These are phyloP conservation scores for Coccinonectria pachysandricola DNA, from an alignment of 2,329 filamentous ascomycete genomes.

Conservation along the genomic window DNA sequence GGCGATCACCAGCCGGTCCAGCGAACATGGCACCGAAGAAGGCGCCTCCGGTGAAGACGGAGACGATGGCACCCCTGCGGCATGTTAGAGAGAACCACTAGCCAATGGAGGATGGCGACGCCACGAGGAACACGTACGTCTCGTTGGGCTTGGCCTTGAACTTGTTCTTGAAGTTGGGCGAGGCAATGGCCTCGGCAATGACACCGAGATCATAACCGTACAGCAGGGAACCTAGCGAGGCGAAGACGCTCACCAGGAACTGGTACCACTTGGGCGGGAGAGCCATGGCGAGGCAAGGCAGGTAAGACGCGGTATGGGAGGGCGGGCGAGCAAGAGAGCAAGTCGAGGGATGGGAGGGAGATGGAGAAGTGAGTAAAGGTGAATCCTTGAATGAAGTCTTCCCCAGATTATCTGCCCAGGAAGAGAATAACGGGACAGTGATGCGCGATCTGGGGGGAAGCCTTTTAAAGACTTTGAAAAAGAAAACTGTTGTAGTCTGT, in stretches of 20 bases:
- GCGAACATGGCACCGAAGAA: conserved; percentile 59
- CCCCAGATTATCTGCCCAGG: no score
- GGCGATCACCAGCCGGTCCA: conserved; percentile 50
- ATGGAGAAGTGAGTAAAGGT: neutral
- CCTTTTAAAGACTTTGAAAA: no score
- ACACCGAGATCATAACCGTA: conserved; percentile 47
- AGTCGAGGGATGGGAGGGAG: neutral
- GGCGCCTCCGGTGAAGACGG: conserved; percentile 67
- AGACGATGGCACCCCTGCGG: conserved; percentile 35
- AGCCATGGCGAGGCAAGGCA: conserved; percentile 21
- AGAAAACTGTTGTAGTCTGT: no score
- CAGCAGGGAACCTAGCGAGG: conserved; percentile 43
- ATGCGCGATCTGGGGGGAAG: no score
- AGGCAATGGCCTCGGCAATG: conserved; percentile 42
- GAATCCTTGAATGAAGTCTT: no score
- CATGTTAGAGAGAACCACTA: conserved; percentile 1
- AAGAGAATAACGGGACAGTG: no score
- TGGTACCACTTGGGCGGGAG: conserved; percentile 36
- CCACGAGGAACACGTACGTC: conserved; percentile 21
- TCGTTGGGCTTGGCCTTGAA: conserved; percentile 29
- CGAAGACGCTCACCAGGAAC: conserved; percentile 43
- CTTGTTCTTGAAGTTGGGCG: conserved; percentile 29
- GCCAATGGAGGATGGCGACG: neutral
- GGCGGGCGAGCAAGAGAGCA: no score
- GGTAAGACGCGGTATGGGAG: no score